A percentile compares a stretch with the other conserved stretches of the same genome.
phyloP scores from a whole-genome alignment of 768 basidiomycete genomes.

The Pilatotrama ljubarskyi region DNA sequence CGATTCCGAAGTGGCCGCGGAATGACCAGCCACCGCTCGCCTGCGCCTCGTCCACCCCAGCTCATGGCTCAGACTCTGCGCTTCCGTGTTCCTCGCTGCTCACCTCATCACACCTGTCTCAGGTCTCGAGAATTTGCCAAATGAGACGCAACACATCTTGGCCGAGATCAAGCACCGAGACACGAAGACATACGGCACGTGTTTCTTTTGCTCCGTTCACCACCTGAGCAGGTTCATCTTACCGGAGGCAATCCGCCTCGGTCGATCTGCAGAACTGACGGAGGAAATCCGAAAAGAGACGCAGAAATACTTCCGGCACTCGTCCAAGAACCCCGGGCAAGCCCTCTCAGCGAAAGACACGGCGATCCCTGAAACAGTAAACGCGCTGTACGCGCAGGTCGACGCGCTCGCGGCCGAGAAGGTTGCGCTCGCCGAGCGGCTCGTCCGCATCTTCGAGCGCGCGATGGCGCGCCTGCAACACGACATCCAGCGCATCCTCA shows the following conservation, averaged over 20 bases:
- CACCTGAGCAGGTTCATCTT: no score
- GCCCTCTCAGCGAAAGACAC: slow-evolving; percentile 35
- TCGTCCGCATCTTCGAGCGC: slow-evolving; percentile 45
- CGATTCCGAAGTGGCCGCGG: no score
- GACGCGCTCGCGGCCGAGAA: slow-evolving; percentile 44
- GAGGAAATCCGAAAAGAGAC: slow-evolving; percentile 47
- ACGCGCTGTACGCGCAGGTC: slow-evolving; percentile 30
- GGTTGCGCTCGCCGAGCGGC: slow-evolving; percentile 42
- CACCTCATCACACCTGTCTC: background rate
- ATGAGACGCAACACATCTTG: slow-evolving; percentile 49
- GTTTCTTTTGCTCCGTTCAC: background rate
- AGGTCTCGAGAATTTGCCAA: slow-evolving; percentile 54
- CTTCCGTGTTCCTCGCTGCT: background rate
- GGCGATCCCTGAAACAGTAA: slow-evolving; percentile 38
- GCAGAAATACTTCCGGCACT: slow-evolving; percentile 45
- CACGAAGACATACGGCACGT: slow-evolving; percentile 41
- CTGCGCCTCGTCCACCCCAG: background rate
- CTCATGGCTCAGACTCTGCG: background rate
- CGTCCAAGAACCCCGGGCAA: slow-evolving; percentile 33
- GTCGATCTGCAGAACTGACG: slow-evolving; percentile 43
- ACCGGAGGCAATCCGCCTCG: background rate
- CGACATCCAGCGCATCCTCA: slow-evolving; percentile 45
- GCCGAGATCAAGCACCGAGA: slow-evolving; percentile 50
- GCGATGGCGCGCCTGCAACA: slow-evolving; percentile 49
- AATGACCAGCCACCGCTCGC: background rate